A percentile compares a stretch with the other conserved stretches of the same genome.
These are phyloP conservation scores for Kodamaea ohmeri DNA, from an alignment of 1,139 yeast species.

Conservation along the genomic window DNA sequence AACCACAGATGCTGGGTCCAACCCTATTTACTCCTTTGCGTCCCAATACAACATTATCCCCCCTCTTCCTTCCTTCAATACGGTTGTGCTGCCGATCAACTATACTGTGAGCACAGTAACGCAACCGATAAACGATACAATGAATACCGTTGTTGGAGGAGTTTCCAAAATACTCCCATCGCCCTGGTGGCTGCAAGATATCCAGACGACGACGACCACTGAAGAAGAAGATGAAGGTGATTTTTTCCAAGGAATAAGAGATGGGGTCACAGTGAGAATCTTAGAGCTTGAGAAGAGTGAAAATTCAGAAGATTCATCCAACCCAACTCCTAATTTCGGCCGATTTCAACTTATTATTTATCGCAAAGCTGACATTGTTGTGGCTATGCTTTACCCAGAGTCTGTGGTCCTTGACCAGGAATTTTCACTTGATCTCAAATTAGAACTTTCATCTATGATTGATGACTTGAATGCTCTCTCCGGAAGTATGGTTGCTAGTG, in stretches of 20 bases:
- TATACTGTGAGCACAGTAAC: conserved; percentile 31
- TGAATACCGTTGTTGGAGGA: conserved; percentile 20
- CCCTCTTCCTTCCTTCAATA: conserved; percentile 15
- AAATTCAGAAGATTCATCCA: conserved; percentile 26
- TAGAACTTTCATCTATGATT: conserved; percentile 7
- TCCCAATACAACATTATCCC: conserved; percentile 3
- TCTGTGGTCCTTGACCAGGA: conserved; percentile 9
- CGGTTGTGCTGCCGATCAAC: conserved; percentile 40
- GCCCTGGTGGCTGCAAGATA: conserved; percentile 3
- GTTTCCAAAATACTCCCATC: conserved; percentile 6
- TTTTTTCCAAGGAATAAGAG: conserved; percentile 28
- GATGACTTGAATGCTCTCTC: conserved; percentile 22
- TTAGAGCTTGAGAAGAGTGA: conserved; percentile 15
- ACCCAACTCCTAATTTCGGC: too few species aligned
- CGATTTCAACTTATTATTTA: conserved; percentile 31
- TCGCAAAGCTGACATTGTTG: conserved; percentile 22
- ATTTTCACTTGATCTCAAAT: not conserved
- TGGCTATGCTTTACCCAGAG: conserved; percentile 34
- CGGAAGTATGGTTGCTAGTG: conserved; percentile 27
- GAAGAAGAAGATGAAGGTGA: conserved; percentile 24
- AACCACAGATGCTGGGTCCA: not conserved
- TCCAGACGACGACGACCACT: conserved; percentile 1
- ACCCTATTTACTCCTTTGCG: not conserved
- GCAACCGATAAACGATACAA: conserved; percentile 9
- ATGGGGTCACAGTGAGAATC: conserved; percentile 23